A percentile compares a stretch with the other conserved stretches of the same genome.
phyloP scores from a whole-genome alignment of 2,329 filamentous ascomycete genomes.

The Penicillium brasilianum region DNA sequence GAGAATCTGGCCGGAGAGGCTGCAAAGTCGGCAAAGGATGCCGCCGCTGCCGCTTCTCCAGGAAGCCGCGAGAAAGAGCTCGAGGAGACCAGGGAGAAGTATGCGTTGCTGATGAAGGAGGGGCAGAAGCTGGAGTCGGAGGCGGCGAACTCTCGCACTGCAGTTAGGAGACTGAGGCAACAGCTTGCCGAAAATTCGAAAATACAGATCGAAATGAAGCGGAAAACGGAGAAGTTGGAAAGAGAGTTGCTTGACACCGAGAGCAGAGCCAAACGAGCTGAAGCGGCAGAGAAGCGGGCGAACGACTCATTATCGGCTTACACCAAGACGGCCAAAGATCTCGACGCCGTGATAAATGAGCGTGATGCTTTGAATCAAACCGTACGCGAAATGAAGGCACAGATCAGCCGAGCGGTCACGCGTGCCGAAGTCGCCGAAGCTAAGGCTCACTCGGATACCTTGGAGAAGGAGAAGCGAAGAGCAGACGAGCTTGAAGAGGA shows the following conservation, averaged over 20 bases:
- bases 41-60: constrained; percentile 64
- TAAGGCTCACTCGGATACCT: constrained; percentile 68
- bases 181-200: constrained; percentile 60
- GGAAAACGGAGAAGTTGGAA: constrained; percentile 65
- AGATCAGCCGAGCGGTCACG: constrained; percentile 70
- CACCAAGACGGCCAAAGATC: constrained; percentile 59
- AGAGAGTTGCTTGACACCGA: constrained; percentile 56
- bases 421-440: constrained; percentile 70
- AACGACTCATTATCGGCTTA: constrained; percentile 60
- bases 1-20: constrained; percentile 84
- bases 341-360: constrained; percentile 67
- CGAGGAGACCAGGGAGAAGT: constrained; percentile 87
- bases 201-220: constrained; percentile 53
- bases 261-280: constrained; percentile 64
- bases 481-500: constrained; percentile 65
- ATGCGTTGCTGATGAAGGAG: constrained; percentile 88
- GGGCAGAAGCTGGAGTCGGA: constrained; percentile 86
- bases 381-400: constrained; percentile 70
- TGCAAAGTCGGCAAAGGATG: constrained; percentile 73
- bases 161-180: constrained; percentile 76
- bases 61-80: constrained; percentile 77
- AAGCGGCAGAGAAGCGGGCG: constrained; percentile 63
- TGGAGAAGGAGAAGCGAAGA: constrained; percentile 67
- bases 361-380: constrained; percentile 66
- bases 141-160: constrained; percentile 74